Conservation (phyloP, 805 yeast species). For the Cyberlindnera lachancei region DNA sequence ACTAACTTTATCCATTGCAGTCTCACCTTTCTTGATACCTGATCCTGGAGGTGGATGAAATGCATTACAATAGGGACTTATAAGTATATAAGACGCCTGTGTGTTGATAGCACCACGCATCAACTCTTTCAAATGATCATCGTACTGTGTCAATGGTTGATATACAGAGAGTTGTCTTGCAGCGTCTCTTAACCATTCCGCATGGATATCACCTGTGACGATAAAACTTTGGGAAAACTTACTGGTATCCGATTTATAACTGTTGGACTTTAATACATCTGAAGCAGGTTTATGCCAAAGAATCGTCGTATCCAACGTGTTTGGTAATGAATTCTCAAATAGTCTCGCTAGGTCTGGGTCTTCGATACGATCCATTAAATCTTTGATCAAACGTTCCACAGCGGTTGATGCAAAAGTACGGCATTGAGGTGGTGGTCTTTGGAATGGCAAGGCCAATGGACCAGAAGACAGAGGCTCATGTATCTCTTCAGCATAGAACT, state of each 20-base stretch:
- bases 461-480: slow-evolving; percentile 60
- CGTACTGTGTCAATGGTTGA: slow-evolving; percentile 50
- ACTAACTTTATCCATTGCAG: slow-evolving; percentile 54
- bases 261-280: too few species aligned
- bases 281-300: slow-evolving; percentile 48
- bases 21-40: slow-evolving; percentile 36
- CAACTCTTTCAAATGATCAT: slow-evolving; percentile 40
- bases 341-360: slow-evolving; percentile 66
- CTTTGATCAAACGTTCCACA: slow-evolving; percentile 53
- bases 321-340: slow-evolving; percentile 79
- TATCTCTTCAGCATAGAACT: slow-evolving; percentile 41
- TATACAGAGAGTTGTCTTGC: slow-evolving; percentile 78
- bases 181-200: slow-evolving; percentile 88
- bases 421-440: slow-evolving; percentile 68
- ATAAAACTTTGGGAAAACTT: slow-evolving; percentile 56
- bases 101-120: slow-evolving; percentile 75
- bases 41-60: slow-evolving; percentile 70
- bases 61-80: slow-evolving; percentile 82
- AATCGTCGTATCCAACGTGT: slow-evolving; percentile 82
- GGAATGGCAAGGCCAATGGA: slow-evolving; percentile 49
- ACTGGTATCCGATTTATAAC: too few species aligned
- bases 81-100: slow-evolving; percentile 56
- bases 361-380: slow-evolving; percentile 39
- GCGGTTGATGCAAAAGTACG: slow-evolving; percentile 61
- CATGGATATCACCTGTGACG: slow-evolving; percentile 89